Base-by-base conservation (phyloP, 2,329 filamentous ascomycete species). In the Paraphoma chrysanthemicola region DNA sequence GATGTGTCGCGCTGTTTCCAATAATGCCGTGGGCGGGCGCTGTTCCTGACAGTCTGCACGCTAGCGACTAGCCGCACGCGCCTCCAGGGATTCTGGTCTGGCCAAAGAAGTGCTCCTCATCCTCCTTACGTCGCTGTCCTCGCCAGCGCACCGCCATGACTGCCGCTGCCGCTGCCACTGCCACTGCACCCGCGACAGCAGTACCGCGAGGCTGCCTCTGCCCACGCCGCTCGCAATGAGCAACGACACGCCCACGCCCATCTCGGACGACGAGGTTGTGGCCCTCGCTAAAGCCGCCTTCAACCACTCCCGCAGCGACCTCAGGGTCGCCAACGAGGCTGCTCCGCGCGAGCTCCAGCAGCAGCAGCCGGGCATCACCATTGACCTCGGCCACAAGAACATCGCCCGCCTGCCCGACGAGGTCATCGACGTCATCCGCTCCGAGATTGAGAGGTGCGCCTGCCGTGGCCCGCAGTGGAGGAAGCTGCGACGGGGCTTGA, bases 331-430 rank as follows among this genome's bases (percentile, higher is more conserved):
- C 66, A 85, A 81, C 48, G 87, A 90, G 72, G 85, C 83, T 6
- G 84, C 83, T 43, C 84, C 82, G 59, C 68, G 70, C 82, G 83
- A 58, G 82, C 86, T 75, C 61, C 62, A 86, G 83, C 69, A 70
- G 60, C 70, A 86, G 78, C 73, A 88, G 70, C 86, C 88, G 1
- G 90, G 91, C 56, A 86, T 92, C 56, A 93, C 91, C 31, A 89
- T 94, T 66, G 90, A 93, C 75, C 78, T 93, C 61, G 91, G 90
- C 75, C 87, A 90, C 68, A 90, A 89, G 77, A 87, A 87, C 69
- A 92, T 93, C 44, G 84, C 87, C 66, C 85, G 83, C 60, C 77
- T 92, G 53, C 90, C 90, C 0, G 88, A 90, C 56, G 90, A 92
- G 74, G 87, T 91, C 43, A 87, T 92, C 41, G 87, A 90, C 67